Conservation (phyloP, 2,329 filamentous ascomycete genomes). For the Mycocentrospora acerina region DNA sequence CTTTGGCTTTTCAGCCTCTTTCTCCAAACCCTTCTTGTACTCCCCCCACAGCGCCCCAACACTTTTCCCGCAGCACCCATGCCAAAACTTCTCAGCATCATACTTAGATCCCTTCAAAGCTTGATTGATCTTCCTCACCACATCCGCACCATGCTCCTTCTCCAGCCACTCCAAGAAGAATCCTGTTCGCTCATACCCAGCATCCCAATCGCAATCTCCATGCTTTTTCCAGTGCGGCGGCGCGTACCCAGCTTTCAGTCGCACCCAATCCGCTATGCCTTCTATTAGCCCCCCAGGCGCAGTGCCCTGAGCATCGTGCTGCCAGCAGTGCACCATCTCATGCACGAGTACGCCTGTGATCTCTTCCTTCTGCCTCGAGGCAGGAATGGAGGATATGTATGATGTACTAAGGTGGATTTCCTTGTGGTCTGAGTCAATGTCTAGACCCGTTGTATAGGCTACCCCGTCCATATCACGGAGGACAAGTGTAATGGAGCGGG, state of each 20-base stretch:
- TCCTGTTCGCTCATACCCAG: constrained; percentile 85
- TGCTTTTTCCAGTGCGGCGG: constrained; percentile 80
- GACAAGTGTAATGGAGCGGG: constrained; percentile 82
- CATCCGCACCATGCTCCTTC: constrained; percentile 55
- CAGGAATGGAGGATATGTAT: constrained; percentile 61
- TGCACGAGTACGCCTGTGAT: constrained; percentile 83
- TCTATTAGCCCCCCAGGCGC: constrained; percentile 76
- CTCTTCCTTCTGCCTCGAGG: constrained; percentile 54
- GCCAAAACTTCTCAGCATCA: constrained; percentile 67
- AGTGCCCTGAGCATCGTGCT: constrained; percentile 66
- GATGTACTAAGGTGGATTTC: constrained; percentile 84
- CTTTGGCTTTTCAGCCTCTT: constrained; percentile 3
- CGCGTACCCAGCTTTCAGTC: constrained; percentile 69
- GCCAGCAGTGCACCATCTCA: constrained; percentile 94
- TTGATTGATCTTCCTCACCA: constrained; percentile 63
- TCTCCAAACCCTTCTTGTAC: constrained; percentile 60
- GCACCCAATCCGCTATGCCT: constrained; percentile 90
- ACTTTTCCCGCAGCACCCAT: constrained; percentile 63
- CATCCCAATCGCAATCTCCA: constrained; percentile 71
- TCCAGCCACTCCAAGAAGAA: constrained; percentile 91
- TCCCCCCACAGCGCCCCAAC: constrained; percentile 73
- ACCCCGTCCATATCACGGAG: constrained; percentile 79
- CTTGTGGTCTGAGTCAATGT: constrained; percentile 83
- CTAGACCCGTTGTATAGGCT: constrained; percentile 81
- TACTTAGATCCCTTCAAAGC: constrained; percentile 65